A percentile compares a stretch with the other conserved stretches of the same genome.
These are phyloP conservation scores for Botryotinia convoluta DNA, from an alignment of 2,329 filamentous ascomycete species.

Conservation along the genomic window DNA sequence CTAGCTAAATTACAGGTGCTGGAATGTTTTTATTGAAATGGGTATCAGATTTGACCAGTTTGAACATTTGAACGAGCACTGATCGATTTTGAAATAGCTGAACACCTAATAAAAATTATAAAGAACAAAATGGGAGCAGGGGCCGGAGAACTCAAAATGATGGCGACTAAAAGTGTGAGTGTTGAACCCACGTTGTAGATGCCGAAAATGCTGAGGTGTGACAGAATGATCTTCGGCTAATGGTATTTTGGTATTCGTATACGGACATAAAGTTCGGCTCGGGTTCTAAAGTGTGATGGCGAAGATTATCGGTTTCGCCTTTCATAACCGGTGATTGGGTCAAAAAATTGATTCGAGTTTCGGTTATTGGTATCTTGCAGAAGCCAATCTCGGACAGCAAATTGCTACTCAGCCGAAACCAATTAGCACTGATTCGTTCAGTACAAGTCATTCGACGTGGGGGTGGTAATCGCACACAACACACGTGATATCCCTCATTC, in stretches of 20 bases:
- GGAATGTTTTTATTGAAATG: neutral
- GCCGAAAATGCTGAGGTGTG: neutral
- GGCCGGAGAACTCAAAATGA: neutral
- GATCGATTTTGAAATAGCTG: neutral
- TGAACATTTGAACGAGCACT: neutral
- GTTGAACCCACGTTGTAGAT: neutral
- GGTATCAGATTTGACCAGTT: too few species aligned
- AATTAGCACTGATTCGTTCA: neutral
- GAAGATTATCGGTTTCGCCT: neutral
- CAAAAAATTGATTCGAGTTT: neutral
- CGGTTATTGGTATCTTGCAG: neutral
- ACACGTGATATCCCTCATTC: neutral
- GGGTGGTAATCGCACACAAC: neutral
- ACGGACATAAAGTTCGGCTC: neutral
- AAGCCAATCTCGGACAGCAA: neutral
- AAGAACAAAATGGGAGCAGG: neutral
- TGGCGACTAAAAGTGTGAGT: neutral
- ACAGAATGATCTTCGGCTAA: neutral
- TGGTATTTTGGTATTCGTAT: neutral
- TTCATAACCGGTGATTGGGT: neutral
- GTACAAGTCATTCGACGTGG: neutral
- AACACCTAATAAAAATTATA: neutral
- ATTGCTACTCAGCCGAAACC: neutral
- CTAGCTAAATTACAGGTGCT: neutral
- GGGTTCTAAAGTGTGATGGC: neutral